Base-by-base conservation (phyloP, 257 asterid genomes). In the Echites panduratus region DNA sequence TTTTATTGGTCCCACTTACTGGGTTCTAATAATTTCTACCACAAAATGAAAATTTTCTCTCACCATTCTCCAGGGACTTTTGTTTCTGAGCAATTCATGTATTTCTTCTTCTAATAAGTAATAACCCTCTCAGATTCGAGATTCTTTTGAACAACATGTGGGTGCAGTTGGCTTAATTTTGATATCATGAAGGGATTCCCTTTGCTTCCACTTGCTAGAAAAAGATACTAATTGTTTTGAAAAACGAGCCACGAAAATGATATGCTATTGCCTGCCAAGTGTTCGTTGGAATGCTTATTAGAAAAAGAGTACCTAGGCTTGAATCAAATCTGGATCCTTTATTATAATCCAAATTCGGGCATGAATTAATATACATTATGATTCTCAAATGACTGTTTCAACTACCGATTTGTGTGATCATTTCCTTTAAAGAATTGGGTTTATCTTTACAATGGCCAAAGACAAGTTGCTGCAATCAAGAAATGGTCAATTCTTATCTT, bases 401-500 rank as follows among this genome's bases (percentile, higher is more conserved):
- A 32, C 52, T 11, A 47, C 52, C 17, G 14, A 14, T 3, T 10
- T 13, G 11, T 24, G 59, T 29, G 41, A 27, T 13, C 43, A 59
- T 59, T 27, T 27, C 66, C n/a, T n/a, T n/a, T n/a, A n/a, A 59
- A 29, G 66, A 59, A 29, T 0, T 12, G 40, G 66, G 65, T 27
- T 2, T 17, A n/a, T 50, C 57, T 17, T 50, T 4, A 50, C 24
- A 13, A 19, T 22, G 48, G 6, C 54, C 35, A 27, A 50, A 70
- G n/a, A 52, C 20, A 70, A 53, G 41, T 29, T 19, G 29, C 12
- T 49, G 54, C 56, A 11, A 27, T 57, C 48, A 24, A 19, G 35
- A 59, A 50, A 27, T 40, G 24, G 72, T 70, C 81, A 22, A 45
- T 57, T 72, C 77, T 68, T 48, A 67, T 67, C 81, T 58, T 67